Evolutionary conservation across 2,329 filamentous ascomycete species (phyloP).

Genomic region (Penicillium sp.): DNA sequence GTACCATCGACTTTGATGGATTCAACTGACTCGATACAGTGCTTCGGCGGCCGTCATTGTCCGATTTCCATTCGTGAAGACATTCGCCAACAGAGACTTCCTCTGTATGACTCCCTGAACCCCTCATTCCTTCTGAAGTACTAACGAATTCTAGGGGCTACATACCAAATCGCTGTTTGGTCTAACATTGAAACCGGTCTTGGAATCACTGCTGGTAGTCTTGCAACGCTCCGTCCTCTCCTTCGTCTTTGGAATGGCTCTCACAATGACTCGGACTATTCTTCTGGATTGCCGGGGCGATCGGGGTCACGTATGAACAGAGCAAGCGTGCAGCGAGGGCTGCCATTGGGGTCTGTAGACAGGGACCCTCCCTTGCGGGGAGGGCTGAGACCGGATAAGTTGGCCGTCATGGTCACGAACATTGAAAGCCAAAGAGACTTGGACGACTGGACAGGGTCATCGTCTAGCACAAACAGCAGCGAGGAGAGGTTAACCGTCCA

Average conservation of each 20-base stretch:
- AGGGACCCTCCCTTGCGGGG: constrained; percentile 3
- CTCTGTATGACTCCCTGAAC: constrained; percentile 23
- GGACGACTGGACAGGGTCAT: constrained; percentile 14
- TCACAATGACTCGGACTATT: constrained; percentile 16
- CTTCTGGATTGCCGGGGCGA: constrained; percentile 17
- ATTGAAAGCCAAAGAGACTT: constrained; percentile 24
- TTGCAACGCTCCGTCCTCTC: constrained; percentile 49
- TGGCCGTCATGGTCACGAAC: constrained; percentile 29
- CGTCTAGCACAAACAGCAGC: constrained; percentile 24
- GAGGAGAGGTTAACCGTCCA: constrained; percentile 27
- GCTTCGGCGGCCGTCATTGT: constrained; percentile 47
- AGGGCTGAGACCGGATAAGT: constrained; percentile 29
- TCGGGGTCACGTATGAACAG: constrained; percentile 19
- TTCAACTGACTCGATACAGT: constrained; percentile 14
- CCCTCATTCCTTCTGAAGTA: neutral
- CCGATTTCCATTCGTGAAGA: constrained; percentile 41
- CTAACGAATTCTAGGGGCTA: constrained; percentile 32
- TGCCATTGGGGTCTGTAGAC: constrained; percentile 29
- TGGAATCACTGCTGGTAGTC: constrained; percentile 44
- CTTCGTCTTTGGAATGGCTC: constrained; percentile 33
- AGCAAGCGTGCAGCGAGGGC: constrained; percentile 13
- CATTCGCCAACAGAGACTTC: constrained; percentile 35
- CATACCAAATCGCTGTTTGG: constrained; percentile 43
- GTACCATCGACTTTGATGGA: constrained; percentile 17
- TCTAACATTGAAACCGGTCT: constrained; percentile 34